A percentile compares a stretch with the other conserved stretches of the same genome.
Evolutionary conservation across 2,329 filamentous ascomycete genomes (phyloP).

Genomic region (Stachybotrys elegans): DNA sequence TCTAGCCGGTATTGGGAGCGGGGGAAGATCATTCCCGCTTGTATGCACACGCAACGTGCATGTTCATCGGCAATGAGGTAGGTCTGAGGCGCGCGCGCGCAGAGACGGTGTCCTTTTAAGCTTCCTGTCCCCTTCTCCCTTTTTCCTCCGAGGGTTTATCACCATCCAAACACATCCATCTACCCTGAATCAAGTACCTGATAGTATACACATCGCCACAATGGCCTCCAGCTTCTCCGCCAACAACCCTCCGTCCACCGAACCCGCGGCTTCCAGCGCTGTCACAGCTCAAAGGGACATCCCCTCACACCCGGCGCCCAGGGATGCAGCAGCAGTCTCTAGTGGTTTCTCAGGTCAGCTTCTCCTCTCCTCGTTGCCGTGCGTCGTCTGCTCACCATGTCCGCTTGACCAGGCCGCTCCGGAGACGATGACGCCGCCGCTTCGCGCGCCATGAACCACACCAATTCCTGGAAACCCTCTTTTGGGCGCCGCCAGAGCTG

Average conservation of each 20-base stretch:
- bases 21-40: too few relatives aligned
- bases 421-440: constrained; percentile 23
- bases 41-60: too few relatives aligned
- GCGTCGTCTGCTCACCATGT: too few relatives aligned
- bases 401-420: constrained; percentile 9
- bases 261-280: constrained; percentile 1
- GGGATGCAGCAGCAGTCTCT: constrained; percentile 5
- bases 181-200: too few relatives aligned
- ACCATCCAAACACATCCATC: too few relatives aligned
- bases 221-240: constrained; percentile 2
- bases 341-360: neutral
- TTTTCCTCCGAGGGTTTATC: too few relatives aligned
- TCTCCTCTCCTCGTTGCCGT: neutral
- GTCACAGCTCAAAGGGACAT: constrained; percentile 4
- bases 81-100: too few relatives aligned
- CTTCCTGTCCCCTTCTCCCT: too few relatives aligned
- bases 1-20: too few relatives aligned
- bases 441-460: constrained; percentile 26
- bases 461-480: constrained; percentile 40
- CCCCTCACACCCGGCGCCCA: constrained; percentile 10
- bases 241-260: constrained; percentile 3
- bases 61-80: too few relatives aligned
- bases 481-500: constrained; percentile 45
- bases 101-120: too few relatives aligned
- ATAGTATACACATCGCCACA: too few relatives aligned